Evolutionary conservation across 345 rosid genomes (phyloP), one percentile per base, ranked within the genome.

Genomic region (Erucastrum elatum): DNA sequence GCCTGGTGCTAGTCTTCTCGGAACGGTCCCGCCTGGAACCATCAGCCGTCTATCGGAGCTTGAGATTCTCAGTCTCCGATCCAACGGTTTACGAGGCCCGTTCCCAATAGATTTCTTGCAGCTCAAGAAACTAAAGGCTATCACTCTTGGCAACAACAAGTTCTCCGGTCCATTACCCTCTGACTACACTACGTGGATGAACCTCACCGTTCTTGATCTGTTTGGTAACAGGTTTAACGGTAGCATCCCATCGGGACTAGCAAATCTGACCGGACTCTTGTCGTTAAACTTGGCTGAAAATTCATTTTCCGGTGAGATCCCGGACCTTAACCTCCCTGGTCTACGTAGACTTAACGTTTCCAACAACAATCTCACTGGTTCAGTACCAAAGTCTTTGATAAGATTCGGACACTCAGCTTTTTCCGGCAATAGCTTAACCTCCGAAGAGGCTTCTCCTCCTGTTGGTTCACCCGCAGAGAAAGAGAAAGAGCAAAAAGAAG

Each of bases 21-120:
- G 99, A 11, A 65, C 65, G 0, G 81, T 93, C 55, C 94, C 91
- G 0, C 83, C 87, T 34, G 82, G 87, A 77, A 91, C 94, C 68
- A 86, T 94, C 66, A 79, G 98, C 76, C 89, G 94, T n/a, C 81
- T 94, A 37, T 90, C 97, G 0, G 89, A 87, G 10, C 79, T 95
- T 70, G 87, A 84, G 89, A 80, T 80, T 13, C 83, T 93, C 35
- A 90, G 91, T 82, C 96, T 95, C 35, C 82, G 96, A 84, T 88
- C 92, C 79, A 95, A 93, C 82, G 75, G 84, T 58, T 73, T 95
- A 25, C 85, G 80, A 15, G 99, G 97, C 39, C 55, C 85, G 1
- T 87, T 91, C 81, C 98, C 97, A 15, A 60, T 70, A 7, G 98
- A 94, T 83, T 85, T 94, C 58, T 80, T 80, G 26, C 83, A 84